phyloP scores from a whole-genome alignment of 2,329 filamentous ascomycete species.

The Ophiostoma ulmi region DNA sequence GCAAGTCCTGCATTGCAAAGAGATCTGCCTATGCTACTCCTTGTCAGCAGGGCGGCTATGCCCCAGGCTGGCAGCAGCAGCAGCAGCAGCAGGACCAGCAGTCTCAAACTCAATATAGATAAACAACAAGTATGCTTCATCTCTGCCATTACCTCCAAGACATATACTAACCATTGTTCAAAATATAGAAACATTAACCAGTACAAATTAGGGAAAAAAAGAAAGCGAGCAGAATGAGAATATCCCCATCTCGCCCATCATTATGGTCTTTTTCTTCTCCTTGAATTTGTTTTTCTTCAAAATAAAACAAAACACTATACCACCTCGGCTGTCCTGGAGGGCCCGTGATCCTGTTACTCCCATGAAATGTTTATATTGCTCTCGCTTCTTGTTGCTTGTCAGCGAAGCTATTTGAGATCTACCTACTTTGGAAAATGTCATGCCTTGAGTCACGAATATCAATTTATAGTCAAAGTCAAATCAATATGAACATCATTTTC shows the following conservation, averaged over 20 bases:
- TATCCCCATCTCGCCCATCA: background rate
- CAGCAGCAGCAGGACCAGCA: conserved; percentile 10
- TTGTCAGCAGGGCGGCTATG: background rate
- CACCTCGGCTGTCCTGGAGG: background rate
- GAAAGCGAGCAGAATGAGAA: background rate
- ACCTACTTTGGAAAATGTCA: background rate
- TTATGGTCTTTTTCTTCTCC: background rate
- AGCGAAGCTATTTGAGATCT: background rate
- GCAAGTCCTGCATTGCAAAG: conserved; percentile 35
- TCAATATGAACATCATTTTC: background rate
- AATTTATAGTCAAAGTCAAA: background rate
- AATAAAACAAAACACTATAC: background rate
- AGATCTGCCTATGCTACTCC: background rate
- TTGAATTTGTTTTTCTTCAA: background rate
- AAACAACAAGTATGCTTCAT: background rate
- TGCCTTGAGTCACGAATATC: background rate
- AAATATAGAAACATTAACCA: background rate
- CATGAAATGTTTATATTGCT: background rate
- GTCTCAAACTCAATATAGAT: background rate
- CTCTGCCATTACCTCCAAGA: background rate
- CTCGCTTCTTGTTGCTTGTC: background rate
- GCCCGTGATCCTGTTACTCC: background rate
- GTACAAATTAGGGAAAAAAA: background rate
- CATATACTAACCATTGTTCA: background rate
- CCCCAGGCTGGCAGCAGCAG: background rate